Evolutionary conservation across 345 rosid genomes (phyloP), one percentile per base, ranked within the genome.

Genomic region (Psidium guajava): DNA sequence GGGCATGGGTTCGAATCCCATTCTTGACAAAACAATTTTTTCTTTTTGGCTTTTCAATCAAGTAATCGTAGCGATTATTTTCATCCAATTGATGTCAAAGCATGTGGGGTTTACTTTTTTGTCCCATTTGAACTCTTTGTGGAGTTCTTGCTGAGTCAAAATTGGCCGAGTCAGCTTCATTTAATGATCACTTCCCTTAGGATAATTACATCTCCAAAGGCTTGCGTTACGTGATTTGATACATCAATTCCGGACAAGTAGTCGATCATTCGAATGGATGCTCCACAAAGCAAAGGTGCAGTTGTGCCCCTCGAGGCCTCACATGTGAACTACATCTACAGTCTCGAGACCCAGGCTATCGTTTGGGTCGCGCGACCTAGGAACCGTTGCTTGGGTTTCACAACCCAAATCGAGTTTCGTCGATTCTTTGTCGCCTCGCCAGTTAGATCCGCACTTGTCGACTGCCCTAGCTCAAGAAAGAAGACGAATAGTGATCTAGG

Each of bases 1-100:
- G 98, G 98, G 95, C 95, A 91, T 93, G 95, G 95, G 98, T 95
- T 95, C 96, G 88, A 95, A 94, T 94, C 96, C 95, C 96, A 95
- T 91, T 95, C 98, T 93, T 93, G 96, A 95, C 96, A 94, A 54
- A 6, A 2, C n/a, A 0, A 3, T 20, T 5, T 6, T 14, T 13
- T n/a, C 2, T 5, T 6, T 59, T 59, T 0, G 5, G 2, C 3
- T 61, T 15, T 28, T 64, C 28, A 64, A 64, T 28, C 10, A 28
- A 28, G 42, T 28, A 15, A 28, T 61, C 21, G 3, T 4, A 15
- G 8, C 4, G 75, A 64, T 16, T 28, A 2, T 28, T 64, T 64
- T 36, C 75, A 64, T 64, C 42, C 75, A 3, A 28, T 64, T 28
- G 75, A 64, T 9, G 18, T 15, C 11, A 28, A 36, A 64, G 75